Evolutionary conservation across 352 stramenopile genomes (phyloP), one percentile per base, ranked within the genome.

Genomic region (Pythium volutum): DNA sequence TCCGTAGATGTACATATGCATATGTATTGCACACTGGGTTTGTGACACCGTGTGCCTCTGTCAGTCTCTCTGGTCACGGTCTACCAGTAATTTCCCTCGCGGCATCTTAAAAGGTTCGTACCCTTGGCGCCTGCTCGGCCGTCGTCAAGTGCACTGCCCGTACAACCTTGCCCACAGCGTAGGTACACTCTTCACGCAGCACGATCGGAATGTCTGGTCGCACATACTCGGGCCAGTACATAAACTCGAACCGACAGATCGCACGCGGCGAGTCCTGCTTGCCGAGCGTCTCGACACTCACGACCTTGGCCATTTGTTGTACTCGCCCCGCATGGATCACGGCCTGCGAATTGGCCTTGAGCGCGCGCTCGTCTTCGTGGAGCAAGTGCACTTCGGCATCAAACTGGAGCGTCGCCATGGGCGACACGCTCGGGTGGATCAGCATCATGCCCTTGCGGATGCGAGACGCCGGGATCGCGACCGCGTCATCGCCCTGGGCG

Each of bases 171-270:
- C 84, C 84, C 4, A 90, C 84, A 0, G 79, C 84, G 58, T 91
- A 84, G 6, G 83, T 82, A 14, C 63, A 75, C 39, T 70, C 74
- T 60, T 90, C 84, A 8, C 79, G 75, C 22, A 94, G 59, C 5
- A 94, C 81, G n/a, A 94, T 65, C 50, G 84, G 84, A 41, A 89
- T 56, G 46, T 94, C 79, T 0, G 82, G 82, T 27, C 80, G 84
- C 58, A 94, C 79, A 61, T 91, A 91, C 71, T 94, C 84, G 0
- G 84, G 80, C 75, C 81, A 91, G 74, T 94, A 90, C 74, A 94
- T 88, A 67, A 94, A 94, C 57, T 92, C 79, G 33, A 94, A 92
- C 26, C 84, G 81, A 43, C 84, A 91, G 41, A 89, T 76, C 45
- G 71, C 83, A 22, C 49, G 70, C 33, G 59, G 50, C 8, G 77